phyloP scores from a whole-genome alignment of 2,329 filamentous ascomycete species.

The Tolypocladium endophyticum region DNA sequence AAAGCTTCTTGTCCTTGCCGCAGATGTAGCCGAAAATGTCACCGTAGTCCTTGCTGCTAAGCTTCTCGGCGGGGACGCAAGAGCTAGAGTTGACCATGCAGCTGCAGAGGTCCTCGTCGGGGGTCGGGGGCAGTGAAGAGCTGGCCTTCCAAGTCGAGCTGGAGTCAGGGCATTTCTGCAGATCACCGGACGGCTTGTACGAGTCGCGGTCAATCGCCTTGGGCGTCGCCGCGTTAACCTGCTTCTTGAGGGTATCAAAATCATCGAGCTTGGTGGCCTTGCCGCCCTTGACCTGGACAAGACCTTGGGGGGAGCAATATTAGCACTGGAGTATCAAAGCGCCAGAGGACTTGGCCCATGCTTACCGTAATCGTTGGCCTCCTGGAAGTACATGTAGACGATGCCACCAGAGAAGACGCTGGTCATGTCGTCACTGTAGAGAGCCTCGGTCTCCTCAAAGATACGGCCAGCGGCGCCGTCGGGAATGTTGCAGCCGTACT shows the following conservation, averaged over 20 bases:
- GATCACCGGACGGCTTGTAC: constrained; percentile 67
- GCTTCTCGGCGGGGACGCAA: no score
- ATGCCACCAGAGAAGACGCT: constrained; percentile 89
- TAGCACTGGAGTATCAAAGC: constrained; percentile 5
- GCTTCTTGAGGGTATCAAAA: constrained; percentile 60
- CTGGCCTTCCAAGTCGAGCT: constrained; percentile 53
- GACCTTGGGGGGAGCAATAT: constrained; percentile 30
- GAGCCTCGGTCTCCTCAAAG: constrained; percentile 75
- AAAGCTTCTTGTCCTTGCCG: constrained; percentile 43
- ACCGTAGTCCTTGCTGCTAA: constrained; percentile 49
- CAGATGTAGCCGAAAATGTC: constrained; percentile 68
- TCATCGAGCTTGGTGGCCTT: constrained; percentile 59
- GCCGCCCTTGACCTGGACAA: constrained; percentile 51
- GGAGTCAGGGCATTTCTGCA: constrained; percentile 60
- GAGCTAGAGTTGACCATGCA: constrained; percentile 72
- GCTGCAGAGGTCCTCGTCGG: constrained; percentile 67
- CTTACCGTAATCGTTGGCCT: constrained; percentile 75
- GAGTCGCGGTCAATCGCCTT: constrained; percentile 50
- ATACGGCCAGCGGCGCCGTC: constrained; percentile 53
- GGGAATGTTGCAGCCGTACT: constrained; percentile 86
- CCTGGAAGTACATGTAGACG: constrained; percentile 97
- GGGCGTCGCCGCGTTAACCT: constrained; percentile 59
- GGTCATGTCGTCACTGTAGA: constrained; percentile 76
- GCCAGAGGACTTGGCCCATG: neutral
- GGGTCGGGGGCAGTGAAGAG: constrained; percentile 65